These are phyloP conservation scores for Alisma plantagoaquatica DNA, from an alignment of 106 monocot genomes.

Conservation along the genomic window DNA sequence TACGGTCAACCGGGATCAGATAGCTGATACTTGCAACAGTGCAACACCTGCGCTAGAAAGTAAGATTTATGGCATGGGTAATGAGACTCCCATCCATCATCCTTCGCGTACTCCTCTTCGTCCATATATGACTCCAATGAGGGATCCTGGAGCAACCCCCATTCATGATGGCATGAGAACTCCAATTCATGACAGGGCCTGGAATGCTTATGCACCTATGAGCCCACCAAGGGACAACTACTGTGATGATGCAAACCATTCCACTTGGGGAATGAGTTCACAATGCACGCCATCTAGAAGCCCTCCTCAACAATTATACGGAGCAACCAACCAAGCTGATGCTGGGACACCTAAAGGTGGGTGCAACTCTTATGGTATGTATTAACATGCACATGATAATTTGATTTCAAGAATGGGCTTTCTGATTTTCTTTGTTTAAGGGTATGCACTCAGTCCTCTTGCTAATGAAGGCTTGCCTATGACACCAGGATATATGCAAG, in stretches of 20 bases:
- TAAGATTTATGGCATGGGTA: slow-evolving; percentile 61
- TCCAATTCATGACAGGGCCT: slow-evolving; percentile 84
- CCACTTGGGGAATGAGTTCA: slow-evolving; percentile 84
- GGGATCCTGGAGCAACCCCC: slow-evolving; percentile 96
- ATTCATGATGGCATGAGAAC: slow-evolving; percentile 99
- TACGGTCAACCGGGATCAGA: slow-evolving; percentile 71
- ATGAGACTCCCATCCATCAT: slow-evolving; percentile 98
- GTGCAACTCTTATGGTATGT: slow-evolving; percentile 53
- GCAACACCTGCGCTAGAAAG: slow-evolving; percentile 46
- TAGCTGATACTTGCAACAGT: slow-evolving; percentile 45
- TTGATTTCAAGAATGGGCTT: too few relatives aligned
- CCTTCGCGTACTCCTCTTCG: slow-evolving; percentile 94
- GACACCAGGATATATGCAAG: slow-evolving; percentile 91
- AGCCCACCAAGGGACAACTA: slow-evolving; percentile 72
- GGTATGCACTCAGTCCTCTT: slow-evolving; percentile 86
- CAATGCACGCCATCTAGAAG: too few relatives aligned
- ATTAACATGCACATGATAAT: not conserved
- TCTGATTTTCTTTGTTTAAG: slow-evolving; percentile 36
- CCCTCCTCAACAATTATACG: too few relatives aligned
- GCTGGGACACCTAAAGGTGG: slow-evolving; percentile 70
- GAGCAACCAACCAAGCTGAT: slow-evolving; percentile 66
- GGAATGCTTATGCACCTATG: slow-evolving; percentile 87
- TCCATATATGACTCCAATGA: slow-evolving; percentile 93
- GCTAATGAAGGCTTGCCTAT: slow-evolving; percentile 93
- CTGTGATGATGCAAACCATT: slow-evolving; percentile 98